Evolutionary conservation across 192 early-diverging fungal species (phyloP), one percentile per base, ranked within the genome.

Genomic region (Podila minutissima): DNA sequence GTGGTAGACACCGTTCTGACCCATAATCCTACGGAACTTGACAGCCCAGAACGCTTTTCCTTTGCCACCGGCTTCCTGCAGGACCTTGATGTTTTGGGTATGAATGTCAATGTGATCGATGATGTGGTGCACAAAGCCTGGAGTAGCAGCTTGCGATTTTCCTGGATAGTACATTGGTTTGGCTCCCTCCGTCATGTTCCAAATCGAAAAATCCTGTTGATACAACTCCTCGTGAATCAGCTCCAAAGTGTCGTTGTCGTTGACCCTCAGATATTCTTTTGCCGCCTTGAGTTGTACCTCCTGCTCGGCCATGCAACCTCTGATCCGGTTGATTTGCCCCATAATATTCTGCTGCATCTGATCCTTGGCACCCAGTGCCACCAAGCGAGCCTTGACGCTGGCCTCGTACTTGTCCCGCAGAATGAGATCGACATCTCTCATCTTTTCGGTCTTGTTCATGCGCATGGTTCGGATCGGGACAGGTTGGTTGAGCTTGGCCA

Each of bases 401-500:
- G 5, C 51, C 19, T 17, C 19, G 22, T 22, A 22, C 51, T 53
- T 53, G 1, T 53, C 7, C 17, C 51, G 3, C 20, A 53, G 6
- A 15, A 22, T 8, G 1, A 6, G 9, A 31, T 60, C 59, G 59
- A 60, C 31, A 7, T 31, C 28, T 31, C 1, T 8, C 59, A 61
- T 61, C 12, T 12, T 61, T 4, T 61, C 31, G 0, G 59, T 35
- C 6, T 61, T 61, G 31, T 28, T 13, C 26, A 61, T 61, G 6
- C 2, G 1, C 31, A 33, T 35, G 1, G 29, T 15, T 19, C 6
- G 31, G 31, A 32, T 32, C 1, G 8, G 17, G 5, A 61, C 12
- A 5, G 59, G 59, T 3, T 61, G 59, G 59, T 61, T 61, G 26
- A 61, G 19, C 31, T 28, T 61, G 31, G 59, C 59, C 26, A 33